Base-by-base conservation (phyloP, 2,329 filamentous ascomycete species). In the Sarocladium brachiariae region DNA sequence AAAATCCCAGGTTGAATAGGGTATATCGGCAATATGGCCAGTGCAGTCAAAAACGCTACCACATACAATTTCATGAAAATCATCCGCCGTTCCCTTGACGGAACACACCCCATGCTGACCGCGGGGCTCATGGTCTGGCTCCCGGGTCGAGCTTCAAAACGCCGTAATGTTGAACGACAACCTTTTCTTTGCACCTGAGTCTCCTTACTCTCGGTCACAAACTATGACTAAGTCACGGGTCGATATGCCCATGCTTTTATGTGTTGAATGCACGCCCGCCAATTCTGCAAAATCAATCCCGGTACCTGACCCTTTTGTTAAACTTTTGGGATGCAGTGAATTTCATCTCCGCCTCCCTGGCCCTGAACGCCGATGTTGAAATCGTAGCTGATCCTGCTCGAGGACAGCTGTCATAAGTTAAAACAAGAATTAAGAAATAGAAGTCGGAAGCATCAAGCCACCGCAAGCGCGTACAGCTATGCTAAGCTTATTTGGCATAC, bases 401-500 rank as follows among this genome's bases (percentile, higher is more conserved):
- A 59, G 65, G 63, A 61, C 68, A 71, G 65, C 59, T 56, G 59
- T 56, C 60, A 56, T 62, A 57, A 64, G 59, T 51, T 53, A 50
- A 56, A 55, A 51, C 51, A 53, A 39, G 49, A 54, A 63, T 59
- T 56, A 53, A 57, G 62, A 55, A 58, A 52, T 58, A 57, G 57
- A 61, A 62, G 61, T 64, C 58, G 65, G 57, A 64, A 46, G 43
- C 51, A 37, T 58, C 54, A 51, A 51, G 51, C 54, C 54, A 51
- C 57, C 51, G 51, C 48, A 50, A 50, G 50, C 52, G 48, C 27
- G 27, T 30, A 13, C 7, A 30, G 13, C 7, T 13, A 50, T 54
- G 55, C 51, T 56, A n/a, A 52, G 56, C 62, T 71, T 78, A 77
- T 73, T 86, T 83, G 70, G 82, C 69, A 75, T 95, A 86, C 81